These are phyloP conservation scores for Wickerhamiella lipophila DNA, from an alignment of 805 yeast genomes.

Conservation along the genomic window DNA sequence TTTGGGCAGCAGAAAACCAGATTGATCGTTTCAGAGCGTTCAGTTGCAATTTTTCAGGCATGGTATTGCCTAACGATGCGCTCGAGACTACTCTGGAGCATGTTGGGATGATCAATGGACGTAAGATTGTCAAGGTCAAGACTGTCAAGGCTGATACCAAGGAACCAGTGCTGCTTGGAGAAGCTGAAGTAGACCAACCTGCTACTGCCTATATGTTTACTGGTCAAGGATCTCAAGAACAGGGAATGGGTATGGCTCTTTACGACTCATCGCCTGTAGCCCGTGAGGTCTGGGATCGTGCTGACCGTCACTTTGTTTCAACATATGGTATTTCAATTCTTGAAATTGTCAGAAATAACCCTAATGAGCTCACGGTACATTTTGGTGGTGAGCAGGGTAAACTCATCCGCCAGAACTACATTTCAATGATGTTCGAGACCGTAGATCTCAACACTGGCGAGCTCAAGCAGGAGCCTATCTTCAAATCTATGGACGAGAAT, in stretches of 20 bases:
- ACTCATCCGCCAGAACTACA: slow-evolving; percentile 84
- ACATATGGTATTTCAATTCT: slow-evolving; percentile 96
- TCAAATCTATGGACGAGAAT: slow-evolving; percentile 73
- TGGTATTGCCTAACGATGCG: slow-evolving; percentile 93
- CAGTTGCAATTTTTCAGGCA: slow-evolving; percentile 81
- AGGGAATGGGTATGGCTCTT: slow-evolving; percentile 99
- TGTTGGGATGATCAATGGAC: slow-evolving; percentile 97
- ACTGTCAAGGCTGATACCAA: slow-evolving; percentile 74
- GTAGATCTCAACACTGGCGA: slow-evolving; percentile 64
- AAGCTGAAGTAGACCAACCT: slow-evolving; percentile 98
- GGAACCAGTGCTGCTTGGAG: slow-evolving; percentile 70
- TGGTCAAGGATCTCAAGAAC: slow-evolving; percentile 99
- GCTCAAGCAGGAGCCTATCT: slow-evolving; percentile 82
- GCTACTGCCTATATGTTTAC: slow-evolving; percentile 93
- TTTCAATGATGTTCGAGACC: slow-evolving; percentile 95
- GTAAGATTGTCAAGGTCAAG: slow-evolving; percentile 89
- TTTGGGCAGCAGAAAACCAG: slow-evolving; percentile 96
- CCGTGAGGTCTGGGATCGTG: slow-evolving; percentile 92
- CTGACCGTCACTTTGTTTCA: slow-evolving; percentile 80
- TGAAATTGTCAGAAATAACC: slow-evolving; percentile 91
- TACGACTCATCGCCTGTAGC: slow-evolving; percentile 87
- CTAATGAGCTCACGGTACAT: slow-evolving; percentile 86
- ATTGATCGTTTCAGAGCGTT: slow-evolving; percentile 93
- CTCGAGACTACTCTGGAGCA: slow-evolving; percentile 83
- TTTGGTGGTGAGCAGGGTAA: slow-evolving; percentile 98